Conservation (phyloP, 805 yeast species). For the Candida golubevii region DNA sequence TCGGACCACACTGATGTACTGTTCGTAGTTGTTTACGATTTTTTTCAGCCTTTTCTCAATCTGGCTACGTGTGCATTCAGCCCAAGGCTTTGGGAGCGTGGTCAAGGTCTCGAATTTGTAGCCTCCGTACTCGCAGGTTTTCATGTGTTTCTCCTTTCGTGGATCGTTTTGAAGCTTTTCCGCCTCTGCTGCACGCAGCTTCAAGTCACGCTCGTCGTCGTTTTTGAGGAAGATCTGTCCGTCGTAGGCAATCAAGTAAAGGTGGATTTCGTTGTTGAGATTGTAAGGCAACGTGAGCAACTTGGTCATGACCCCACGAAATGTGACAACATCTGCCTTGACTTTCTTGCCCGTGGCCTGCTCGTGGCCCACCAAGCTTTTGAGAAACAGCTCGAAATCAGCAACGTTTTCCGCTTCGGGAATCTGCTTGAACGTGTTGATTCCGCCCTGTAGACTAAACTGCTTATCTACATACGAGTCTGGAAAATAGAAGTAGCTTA, state of each 20-base stretch:
- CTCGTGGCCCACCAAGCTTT: slow-evolving; percentile 56
- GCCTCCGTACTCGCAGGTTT: slow-evolving; percentile 56
- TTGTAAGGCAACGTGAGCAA: slow-evolving; percentile 66
- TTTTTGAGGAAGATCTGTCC: slow-evolving; percentile 65
- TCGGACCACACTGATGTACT: slow-evolving; percentile 73
- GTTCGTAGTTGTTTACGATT: slow-evolving; percentile 66
- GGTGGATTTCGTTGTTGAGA: slow-evolving; percentile 50
- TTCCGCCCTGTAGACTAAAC: slow-evolving; percentile 64
- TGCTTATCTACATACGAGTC: slow-evolving; percentile 58
- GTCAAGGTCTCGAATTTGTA: slow-evolving; percentile 82
- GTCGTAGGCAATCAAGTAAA: slow-evolving; percentile 67
- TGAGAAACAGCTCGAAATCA: slow-evolving; percentile 53
- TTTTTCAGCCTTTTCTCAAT: slow-evolving; percentile 64
- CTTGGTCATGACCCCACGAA: slow-evolving; percentile 79
- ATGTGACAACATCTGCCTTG: slow-evolving; percentile 68
- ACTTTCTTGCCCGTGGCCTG: slow-evolving; percentile 39
- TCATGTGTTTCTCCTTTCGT: slow-evolving; percentile 27
- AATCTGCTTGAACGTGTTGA: slow-evolving; percentile 50
- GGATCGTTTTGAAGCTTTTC: slow-evolving; percentile 9
- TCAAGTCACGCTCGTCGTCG: slow-evolving; percentile 38
- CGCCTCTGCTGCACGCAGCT: slow-evolving; percentile 22
- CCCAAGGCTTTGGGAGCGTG: slow-evolving; percentile 75
- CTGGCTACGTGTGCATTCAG: slow-evolving; percentile 55
- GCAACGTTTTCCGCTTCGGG: slow-evolving; percentile 53
- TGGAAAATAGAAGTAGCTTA: slow-evolving; percentile 79